phyloP scores from a whole-genome alignment of 2,329 filamentous ascomycete species.

The Aspergillus transmontanensis region DNA sequence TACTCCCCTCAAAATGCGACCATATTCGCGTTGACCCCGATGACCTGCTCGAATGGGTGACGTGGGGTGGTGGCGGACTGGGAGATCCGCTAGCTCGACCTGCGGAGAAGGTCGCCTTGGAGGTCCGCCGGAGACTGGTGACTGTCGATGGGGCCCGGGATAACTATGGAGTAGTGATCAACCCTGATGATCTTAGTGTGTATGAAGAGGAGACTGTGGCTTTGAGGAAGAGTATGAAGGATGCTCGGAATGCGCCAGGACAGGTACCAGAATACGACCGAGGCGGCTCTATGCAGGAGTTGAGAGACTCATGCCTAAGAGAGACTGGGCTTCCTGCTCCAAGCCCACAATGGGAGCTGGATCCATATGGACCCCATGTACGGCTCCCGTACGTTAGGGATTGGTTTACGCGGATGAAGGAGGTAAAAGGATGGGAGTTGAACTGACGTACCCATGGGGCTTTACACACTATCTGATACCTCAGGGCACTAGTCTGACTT shows the following conservation, averaged over 20 bases:
- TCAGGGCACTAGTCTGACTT: not conserved
- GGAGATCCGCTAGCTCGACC: conserved; percentile 51
- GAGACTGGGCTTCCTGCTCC: conserved; percentile 50
- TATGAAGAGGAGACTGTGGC: conserved; percentile 37
- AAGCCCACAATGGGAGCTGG: conserved; percentile 47
- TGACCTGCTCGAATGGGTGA: conserved; percentile 54
- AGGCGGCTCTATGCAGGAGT: conserved; percentile 45
- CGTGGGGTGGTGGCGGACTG: conserved; percentile 54
- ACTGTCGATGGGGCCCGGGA: conserved; percentile 44
- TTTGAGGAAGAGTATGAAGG: conserved; percentile 37
- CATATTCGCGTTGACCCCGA: conserved; percentile 49
- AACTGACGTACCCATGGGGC: not conserved
- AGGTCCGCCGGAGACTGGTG: conserved; percentile 50
- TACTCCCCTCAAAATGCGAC: conserved; percentile 52
- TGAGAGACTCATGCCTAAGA: conserved; percentile 38
- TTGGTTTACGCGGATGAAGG: conserved; percentile 40
- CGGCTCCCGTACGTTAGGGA: conserved; percentile 46
- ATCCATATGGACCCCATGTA: conserved; percentile 51
- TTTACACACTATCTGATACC: not conserved
- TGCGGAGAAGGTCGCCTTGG: conserved; percentile 47
- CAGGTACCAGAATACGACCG: conserved; percentile 42
- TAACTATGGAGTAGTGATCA: conserved; percentile 52
- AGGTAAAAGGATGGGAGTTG: conserved; percentile 17
- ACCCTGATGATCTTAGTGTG: conserved; percentile 39
- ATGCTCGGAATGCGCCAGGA: conserved; percentile 22